phyloP scores from a whole-genome alignment of 208 protist species.

The Leishmania lainsoni region DNA sequence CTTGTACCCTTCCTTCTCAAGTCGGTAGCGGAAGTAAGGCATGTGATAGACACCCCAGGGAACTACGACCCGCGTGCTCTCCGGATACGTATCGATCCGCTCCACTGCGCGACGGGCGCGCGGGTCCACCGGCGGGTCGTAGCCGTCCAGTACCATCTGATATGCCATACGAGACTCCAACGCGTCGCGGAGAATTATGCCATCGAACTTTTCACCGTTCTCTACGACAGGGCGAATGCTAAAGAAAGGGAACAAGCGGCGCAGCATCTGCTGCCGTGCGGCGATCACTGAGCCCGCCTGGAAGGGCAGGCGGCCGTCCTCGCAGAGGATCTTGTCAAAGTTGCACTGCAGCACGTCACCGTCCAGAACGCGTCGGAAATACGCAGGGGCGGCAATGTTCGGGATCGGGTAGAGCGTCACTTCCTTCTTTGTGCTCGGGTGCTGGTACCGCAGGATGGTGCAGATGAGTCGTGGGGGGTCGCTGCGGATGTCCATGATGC shows the following conservation, averaged over 20 bases:
- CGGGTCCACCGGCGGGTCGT: conserved; percentile 77
- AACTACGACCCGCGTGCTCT: conserved; percentile 55
- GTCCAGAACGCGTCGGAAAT: conserved; percentile 64
- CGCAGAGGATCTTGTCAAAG: conserved; percentile 81
- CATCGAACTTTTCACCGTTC: conserved; percentile 77
- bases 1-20: conserved; percentile 66
- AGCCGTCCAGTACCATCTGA: conserved; percentile 74
- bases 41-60: conserved; percentile 89
- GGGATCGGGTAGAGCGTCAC: conserved; percentile 81
- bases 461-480: conserved; percentile 72
- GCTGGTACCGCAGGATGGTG: conserved; percentile 64
- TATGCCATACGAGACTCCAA: conserved; percentile 89
- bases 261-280: conserved; percentile 43
- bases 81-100: conserved; percentile 76
- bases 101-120: conserved; percentile 76
- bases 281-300: conserved; percentile 46
- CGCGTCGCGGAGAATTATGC: conserved; percentile 66
- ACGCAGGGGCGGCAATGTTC: conserved; percentile 67
- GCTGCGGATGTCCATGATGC: conserved; percentile 81
- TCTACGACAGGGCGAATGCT: conserved; percentile 59
- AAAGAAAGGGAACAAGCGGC: conserved; percentile 67
- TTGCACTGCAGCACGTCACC: conserved; percentile 35
- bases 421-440: conserved; percentile 73
- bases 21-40: conserved; percentile 79
- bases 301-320: conserved; percentile 83